phyloP scores from a whole-genome alignment of 2,329 filamentous ascomycete genomes.

The Lojkania enalia region DNA sequence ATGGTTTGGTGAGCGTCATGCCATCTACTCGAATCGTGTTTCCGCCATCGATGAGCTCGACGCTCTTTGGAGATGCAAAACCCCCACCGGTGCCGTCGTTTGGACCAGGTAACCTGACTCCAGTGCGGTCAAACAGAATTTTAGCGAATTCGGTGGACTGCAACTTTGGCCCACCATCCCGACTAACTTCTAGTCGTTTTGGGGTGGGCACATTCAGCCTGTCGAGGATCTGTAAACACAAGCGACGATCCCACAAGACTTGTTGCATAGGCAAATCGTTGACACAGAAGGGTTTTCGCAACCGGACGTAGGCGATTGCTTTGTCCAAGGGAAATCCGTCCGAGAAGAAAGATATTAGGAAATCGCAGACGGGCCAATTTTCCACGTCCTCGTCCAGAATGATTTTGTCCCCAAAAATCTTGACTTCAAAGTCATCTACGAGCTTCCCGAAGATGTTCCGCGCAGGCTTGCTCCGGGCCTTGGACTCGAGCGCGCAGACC shows the following conservation, averaged over 20 bases:
- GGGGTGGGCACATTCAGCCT: slow-evolving; percentile 89
- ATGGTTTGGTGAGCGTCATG: slow-evolving; percentile 79
- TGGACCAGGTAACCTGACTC: slow-evolving; percentile 72
- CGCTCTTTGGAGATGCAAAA: slow-evolving; percentile 61
- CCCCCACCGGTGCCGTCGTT: slow-evolving; percentile 68
- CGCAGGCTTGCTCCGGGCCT: slow-evolving; percentile 95
- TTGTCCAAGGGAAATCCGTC: slow-evolving; percentile 97
- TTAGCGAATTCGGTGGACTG: slow-evolving; percentile 78
- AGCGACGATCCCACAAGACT: slow-evolving; percentile 89
- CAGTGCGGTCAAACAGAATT: slow-evolving; percentile 78
- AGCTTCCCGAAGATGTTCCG: slow-evolving; percentile 93
- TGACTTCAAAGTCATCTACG: slow-evolving; percentile 92
- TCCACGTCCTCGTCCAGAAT: slow-evolving; percentile 96
- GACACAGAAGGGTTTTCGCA: slow-evolving; percentile 94
- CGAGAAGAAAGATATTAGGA: slow-evolving; percentile 96
- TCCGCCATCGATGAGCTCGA: slow-evolving; percentile 87
- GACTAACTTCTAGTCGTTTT: slow-evolving; percentile 83
- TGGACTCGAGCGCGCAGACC: slow-evolving; percentile 92
- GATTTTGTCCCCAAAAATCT: slow-evolving; percentile 98
- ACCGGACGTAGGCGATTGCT: slow-evolving; percentile 90
- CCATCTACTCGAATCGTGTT: slow-evolving; percentile 90
- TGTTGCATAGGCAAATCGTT: slow-evolving; percentile 98
- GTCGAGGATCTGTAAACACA: slow-evolving; percentile 87
- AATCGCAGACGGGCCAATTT: slow-evolving; percentile 96
- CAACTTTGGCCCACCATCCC: slow-evolving; percentile 84